Evolutionary conservation across 163 green algal species (phyloP).

Genomic region (Scenedesmus sp.): DNA sequence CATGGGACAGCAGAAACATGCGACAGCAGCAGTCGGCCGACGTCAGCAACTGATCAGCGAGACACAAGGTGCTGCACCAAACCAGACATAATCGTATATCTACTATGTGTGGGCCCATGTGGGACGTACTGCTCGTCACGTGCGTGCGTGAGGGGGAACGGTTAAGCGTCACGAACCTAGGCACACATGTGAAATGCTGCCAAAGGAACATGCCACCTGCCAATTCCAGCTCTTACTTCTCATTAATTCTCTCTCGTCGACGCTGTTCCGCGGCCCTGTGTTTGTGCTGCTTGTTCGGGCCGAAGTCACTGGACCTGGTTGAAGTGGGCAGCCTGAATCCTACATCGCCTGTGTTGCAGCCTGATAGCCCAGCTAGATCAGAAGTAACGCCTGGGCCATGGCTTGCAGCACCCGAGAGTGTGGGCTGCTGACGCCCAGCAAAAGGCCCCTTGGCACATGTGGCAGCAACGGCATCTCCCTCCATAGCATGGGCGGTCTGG

Average conservation of each 20-base stretch:
- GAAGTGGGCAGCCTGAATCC: not conserved
- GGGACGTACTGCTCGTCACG: not conserved
- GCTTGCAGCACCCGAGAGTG: not conserved
- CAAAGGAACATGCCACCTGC: not conserved
- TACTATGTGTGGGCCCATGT: not conserved
- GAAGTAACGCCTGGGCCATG: slow-evolving; percentile 14
- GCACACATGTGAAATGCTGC: not conserved
- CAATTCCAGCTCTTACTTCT: slow-evolving; percentile 55
- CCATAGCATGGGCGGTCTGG: not conserved
- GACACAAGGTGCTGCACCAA: not conserved
- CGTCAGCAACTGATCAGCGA: not conserved
- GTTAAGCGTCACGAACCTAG: not conserved
- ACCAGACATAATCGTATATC: not conserved
- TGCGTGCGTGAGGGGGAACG: not conserved
- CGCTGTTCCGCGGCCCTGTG: slow-evolving; percentile 73
- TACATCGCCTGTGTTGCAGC: not conserved
- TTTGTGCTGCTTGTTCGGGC: slow-evolving; percentile 36
- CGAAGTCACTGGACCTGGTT: slow-evolving; percentile 7
- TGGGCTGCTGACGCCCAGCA: not conserved
- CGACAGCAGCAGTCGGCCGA: not conserved
- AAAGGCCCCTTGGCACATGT: slow-evolving; percentile 12
- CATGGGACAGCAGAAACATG: not conserved
- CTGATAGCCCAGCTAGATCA: slow-evolving; percentile 11
- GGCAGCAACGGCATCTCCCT: not conserved
- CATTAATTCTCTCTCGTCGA: slow-evolving; percentile 81